Evolutionary conservation across 225 moss, liverwort and hornwort species (phyloP).

Genomic region (Sphagnum tenellum): DNA sequence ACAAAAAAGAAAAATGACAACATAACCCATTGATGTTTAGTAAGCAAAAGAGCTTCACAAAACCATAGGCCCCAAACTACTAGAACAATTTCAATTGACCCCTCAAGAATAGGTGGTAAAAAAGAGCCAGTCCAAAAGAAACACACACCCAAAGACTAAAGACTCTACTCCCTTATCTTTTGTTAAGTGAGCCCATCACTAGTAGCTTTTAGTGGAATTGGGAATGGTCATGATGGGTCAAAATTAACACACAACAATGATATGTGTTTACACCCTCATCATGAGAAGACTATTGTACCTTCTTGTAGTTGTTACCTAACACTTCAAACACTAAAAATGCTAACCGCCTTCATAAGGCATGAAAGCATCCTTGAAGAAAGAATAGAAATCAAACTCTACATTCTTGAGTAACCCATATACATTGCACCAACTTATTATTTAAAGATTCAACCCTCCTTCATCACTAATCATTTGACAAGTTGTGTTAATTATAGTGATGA

Average conservation of each 20-base stretch:
- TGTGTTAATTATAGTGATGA: too few relatives aligned
- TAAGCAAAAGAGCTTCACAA: constrained; percentile 1
- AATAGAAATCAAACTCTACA: constrained; percentile 92
- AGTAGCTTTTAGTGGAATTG: constrained; percentile 5
- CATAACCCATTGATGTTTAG: constrained; percentile 8
- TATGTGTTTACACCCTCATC: constrained; percentile 41
- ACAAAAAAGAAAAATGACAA: constrained; percentile 8
- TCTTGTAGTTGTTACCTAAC: constrained; percentile 86
- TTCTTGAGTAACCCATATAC: constrained; percentile 1
- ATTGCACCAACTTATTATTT: too few relatives aligned
- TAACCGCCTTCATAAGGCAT: constrained; percentile 78
- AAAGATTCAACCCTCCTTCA: too few relatives aligned
- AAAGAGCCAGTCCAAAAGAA: constrained; percentile 1
- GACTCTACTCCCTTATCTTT: neutral
- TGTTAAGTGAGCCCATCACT: neutral
- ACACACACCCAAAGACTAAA: constrained; percentile 4
- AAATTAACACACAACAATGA: constrained; percentile 27
- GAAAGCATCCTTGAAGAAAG: constrained; percentile 99
- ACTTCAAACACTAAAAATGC: constrained; percentile 67
- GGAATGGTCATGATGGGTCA: constrained; percentile 13
- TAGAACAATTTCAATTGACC: neutral
- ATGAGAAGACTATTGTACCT: constrained; percentile 90
- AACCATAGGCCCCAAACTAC: neutral
- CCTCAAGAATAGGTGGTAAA: neutral
- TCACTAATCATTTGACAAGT: too few relatives aligned